A percentile compares a stretch with the other conserved stretches of the same genome.
Conservation (phyloP, 2,329 filamentous ascomycete species). For the Fusarium xyrophilum region DNA sequence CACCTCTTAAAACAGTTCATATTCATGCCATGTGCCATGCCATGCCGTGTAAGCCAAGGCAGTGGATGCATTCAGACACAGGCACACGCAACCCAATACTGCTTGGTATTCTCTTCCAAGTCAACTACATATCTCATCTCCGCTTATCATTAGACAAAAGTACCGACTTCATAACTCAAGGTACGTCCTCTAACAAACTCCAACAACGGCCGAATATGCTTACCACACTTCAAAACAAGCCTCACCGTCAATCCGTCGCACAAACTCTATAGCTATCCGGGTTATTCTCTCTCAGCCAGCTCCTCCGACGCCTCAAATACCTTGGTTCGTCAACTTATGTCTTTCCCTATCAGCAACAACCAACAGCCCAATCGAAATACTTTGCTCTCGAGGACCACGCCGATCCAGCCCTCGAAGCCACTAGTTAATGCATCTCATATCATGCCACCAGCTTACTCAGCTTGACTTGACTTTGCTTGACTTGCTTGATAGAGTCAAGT, state of each 20-base stretch:
- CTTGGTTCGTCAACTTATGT: constrained; percentile 2
- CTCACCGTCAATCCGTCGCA: constrained; percentile 20
- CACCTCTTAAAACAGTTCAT: constrained; percentile 34
- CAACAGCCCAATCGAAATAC: constrained; percentile 14
- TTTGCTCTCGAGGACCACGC: constrained; percentile 9
- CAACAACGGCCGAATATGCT: constrained; percentile 5
- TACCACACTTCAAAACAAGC: constrained; percentile 10
- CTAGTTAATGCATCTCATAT: constrained; percentile 40
- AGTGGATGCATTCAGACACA: constrained; percentile 26
- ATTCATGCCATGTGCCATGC: constrained; percentile 17
- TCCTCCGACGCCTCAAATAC: constrained; percentile 35
- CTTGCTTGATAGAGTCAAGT: constrained; percentile 9
- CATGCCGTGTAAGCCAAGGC: constrained; percentile 19
- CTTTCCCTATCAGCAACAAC: constrained; percentile 18
- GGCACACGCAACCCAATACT: background rate
- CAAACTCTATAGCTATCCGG: constrained; percentile 11
- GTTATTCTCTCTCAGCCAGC: constrained; percentile 34
- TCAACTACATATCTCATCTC: background rate
- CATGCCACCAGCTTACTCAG: constrained; percentile 22
- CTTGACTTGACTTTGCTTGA: background rate
- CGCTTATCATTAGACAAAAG: background rate
- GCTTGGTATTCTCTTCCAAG: constrained; percentile 3
- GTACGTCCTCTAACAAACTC: background rate
- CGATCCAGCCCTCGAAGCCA: constrained; percentile 26
- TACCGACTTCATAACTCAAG: background rate